These are phyloP conservation scores for Cercospora canescens DNA, from an alignment of 2,329 filamentous ascomycete species.

Conservation along the genomic window DNA sequence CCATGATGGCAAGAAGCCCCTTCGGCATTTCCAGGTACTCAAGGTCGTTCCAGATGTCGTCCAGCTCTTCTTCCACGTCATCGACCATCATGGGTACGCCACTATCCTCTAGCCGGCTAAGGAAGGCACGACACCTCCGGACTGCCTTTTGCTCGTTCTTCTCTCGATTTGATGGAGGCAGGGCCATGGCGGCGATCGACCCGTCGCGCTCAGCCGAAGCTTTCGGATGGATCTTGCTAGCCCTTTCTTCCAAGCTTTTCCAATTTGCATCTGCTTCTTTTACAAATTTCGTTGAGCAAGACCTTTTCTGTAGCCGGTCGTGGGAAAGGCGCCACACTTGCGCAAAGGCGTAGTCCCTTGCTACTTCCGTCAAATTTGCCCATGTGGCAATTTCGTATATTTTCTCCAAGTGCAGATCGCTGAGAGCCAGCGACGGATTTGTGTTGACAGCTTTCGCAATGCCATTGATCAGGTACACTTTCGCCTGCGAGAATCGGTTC, in stretches of 20 bases:
- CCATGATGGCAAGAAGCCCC: conserved; percentile 39
- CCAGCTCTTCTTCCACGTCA: conserved; percentile 18
- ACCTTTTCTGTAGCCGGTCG: neutral
- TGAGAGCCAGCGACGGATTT: conserved; percentile 20
- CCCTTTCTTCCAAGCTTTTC: conserved; percentile 10
- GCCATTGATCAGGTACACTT: conserved; percentile 46
- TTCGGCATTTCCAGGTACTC: conserved; percentile 51
- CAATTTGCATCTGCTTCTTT: conserved; percentile 8
- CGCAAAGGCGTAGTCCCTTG: conserved; percentile 40
- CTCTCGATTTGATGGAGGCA: conserved; percentile 29
- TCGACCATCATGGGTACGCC: neutral
- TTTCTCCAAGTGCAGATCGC: conserved; percentile 19
- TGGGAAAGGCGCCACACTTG: conserved; percentile 31
- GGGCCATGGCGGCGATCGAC: conserved; percentile 19
- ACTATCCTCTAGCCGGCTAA: neutral
- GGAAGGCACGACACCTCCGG: conserved; percentile 24
- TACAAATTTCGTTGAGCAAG: neutral
- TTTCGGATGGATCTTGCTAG: neutral
- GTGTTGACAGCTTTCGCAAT: conserved; percentile 38
- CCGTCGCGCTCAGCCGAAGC: conserved; percentile 23
- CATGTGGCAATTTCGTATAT: conserved; percentile 34
- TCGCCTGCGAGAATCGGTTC: conserved; percentile 44
- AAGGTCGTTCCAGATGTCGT: conserved; percentile 49
- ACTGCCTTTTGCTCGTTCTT: conserved; percentile 26
- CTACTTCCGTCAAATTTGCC: conserved; percentile 45